Evolutionary conservation across 768 basidiomycete genomes (phyloP).

Genomic region (Panaeolus papilionaceus): DNA sequence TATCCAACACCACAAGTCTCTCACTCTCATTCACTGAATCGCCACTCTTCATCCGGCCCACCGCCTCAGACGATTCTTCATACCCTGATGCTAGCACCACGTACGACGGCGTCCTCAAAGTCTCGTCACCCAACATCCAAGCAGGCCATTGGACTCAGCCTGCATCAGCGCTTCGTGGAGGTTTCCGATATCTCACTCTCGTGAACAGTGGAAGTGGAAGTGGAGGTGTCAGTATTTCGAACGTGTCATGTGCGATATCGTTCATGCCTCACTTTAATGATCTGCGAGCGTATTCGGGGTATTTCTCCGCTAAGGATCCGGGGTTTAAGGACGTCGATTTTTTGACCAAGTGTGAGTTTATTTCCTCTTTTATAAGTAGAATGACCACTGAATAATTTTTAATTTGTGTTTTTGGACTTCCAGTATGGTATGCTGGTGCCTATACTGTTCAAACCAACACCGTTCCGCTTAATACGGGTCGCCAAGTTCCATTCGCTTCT

Average conservation of each 20-base stretch:
- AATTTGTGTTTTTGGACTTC: conserved; percentile 2
- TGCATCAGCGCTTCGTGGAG: conserved; percentile 49
- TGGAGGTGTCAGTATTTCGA: conserved; percentile 45
- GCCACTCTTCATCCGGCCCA: conserved; percentile 56
- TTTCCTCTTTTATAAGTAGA: neutral
- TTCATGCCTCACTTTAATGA: conserved; percentile 61
- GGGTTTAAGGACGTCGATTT: conserved; percentile 52
- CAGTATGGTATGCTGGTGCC: conserved; percentile 66
- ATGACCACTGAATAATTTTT: neutral
- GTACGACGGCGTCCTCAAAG: conserved; percentile 47
- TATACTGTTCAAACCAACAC: conserved; percentile 69
- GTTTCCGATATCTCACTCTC: conserved; percentile 60
- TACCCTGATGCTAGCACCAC: conserved; percentile 51
- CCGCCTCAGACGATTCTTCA: conserved; percentile 59
- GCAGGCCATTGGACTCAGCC: conserved; percentile 57
- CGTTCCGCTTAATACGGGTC: conserved; percentile 54
- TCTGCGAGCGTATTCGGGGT: conserved; percentile 55
- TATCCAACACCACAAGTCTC: conserved; percentile 38
- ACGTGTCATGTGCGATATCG: conserved; percentile 55
- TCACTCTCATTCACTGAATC: conserved; percentile 67
- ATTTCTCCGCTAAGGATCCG: conserved; percentile 55
- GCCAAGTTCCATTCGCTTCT: conserved; percentile 52
- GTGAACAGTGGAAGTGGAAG: conserved; percentile 38
- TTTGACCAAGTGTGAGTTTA: conserved; percentile 49
- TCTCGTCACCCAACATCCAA: conserved; percentile 37